These are phyloP conservation scores for Bolboschoenus planiculmis DNA, from an alignment of 176 grass and related monocot species.

Conservation along the genomic window DNA sequence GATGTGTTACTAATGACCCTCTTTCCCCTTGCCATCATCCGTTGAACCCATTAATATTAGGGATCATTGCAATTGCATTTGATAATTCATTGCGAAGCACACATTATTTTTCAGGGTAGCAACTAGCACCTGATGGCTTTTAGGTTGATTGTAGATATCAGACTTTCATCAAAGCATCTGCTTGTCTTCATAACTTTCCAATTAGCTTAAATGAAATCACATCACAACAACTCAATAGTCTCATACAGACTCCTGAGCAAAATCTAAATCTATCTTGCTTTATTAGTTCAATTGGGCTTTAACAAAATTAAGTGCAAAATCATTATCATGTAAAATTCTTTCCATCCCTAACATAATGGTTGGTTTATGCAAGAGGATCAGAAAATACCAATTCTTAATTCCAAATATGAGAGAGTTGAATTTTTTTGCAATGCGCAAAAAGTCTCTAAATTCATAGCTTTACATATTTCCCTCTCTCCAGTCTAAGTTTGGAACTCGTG, in stretches of 20 bases:
- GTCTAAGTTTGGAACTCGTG: not conserved
- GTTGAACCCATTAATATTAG: slow-evolving; percentile 7
- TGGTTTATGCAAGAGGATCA: not conserved
- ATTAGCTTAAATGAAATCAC: not conserved
- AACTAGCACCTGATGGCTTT: not conserved
- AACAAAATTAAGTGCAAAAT: not conserved
- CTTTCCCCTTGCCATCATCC: not conserved
- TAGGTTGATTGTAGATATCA: not conserved
- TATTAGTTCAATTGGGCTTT: not conserved
- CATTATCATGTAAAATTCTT: not conserved
- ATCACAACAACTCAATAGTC: not conserved
- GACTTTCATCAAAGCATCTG: not conserved
- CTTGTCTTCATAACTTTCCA: not conserved
- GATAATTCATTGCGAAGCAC: not conserved
- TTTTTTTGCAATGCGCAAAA: not conserved
- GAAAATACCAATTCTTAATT: not conserved
- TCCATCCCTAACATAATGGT: not conserved
- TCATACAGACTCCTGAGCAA: not conserved
- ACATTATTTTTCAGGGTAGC: not conserved
- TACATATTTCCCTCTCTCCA: not conserved
- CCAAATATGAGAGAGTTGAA: not conserved
- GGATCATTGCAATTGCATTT: not conserved
- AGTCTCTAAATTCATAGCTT: not conserved
- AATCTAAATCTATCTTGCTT: not conserved
- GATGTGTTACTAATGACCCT: not conserved